Evolutionary conservation across 2,329 filamentous ascomycete species (phyloP).

Genomic region (Didymella exigua): DNA sequence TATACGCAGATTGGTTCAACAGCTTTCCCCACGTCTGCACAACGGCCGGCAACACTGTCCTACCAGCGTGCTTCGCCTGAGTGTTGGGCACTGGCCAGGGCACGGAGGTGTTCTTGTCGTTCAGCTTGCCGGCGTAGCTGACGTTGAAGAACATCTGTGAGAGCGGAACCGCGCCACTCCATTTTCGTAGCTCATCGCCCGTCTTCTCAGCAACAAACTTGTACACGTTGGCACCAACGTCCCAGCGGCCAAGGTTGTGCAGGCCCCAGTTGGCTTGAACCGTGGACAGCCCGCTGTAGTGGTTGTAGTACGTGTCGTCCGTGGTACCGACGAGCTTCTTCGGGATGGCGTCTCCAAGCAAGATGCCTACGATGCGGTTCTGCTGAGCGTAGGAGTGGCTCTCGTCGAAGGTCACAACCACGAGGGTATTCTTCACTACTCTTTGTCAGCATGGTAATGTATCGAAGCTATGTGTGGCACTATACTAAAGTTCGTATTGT

Average conservation of each 20-base stretch:
- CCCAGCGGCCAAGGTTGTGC: constrained; percentile 54
- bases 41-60: constrained; percentile 34
- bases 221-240: constrained; percentile 56
- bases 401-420: constrained; percentile 81
- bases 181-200: constrained; percentile 31
- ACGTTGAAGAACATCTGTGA: constrained; percentile 42
- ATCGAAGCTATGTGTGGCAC: no score
- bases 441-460: neutral
- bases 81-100: constrained; percentile 41
- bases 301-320: constrained; percentile 65
- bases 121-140: constrained; percentile 42
- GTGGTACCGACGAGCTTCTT: constrained; percentile 67
- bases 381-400: constrained; percentile 69
- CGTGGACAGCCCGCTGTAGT: constrained; percentile 54
- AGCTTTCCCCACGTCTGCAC: constrained; percentile 32
- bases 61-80: constrained; percentile 31
- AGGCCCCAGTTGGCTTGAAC: constrained; percentile 55
- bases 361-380: constrained; percentile 73
- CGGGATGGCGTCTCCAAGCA: constrained; percentile 77
- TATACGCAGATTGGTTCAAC: constrained; percentile 34
- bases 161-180: constrained; percentile 36
- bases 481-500: constrained; percentile 67
- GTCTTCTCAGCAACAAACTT: constrained; percentile 38
- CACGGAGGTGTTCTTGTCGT: constrained; percentile 33
- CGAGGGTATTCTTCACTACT: constrained; percentile 68